Evolutionary conservation across 495 filamentous ascomycete species (phyloP).

Genomic region (Xylaria flabelliformis): DNA sequence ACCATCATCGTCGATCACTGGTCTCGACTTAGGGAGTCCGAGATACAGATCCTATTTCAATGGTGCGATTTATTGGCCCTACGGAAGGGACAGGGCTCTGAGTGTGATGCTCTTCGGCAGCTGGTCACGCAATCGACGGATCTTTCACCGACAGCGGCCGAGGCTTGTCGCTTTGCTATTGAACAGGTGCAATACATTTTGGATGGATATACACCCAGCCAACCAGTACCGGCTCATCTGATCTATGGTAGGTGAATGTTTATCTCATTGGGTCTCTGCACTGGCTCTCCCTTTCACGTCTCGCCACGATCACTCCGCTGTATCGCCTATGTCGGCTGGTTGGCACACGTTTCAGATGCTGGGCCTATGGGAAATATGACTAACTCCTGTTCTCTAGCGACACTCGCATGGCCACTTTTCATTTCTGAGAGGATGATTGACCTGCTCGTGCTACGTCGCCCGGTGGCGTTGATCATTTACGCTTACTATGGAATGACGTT

Average conservation of each 20-base stretch:
- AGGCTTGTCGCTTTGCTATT: slow-evolving; percentile 8
- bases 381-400: slow-evolving; percentile 12
- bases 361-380: background rate
- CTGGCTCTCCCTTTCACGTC: background rate
- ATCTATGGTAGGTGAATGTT: background rate
- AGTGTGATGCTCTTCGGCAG: slow-evolving; percentile 1
- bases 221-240: background rate
- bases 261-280: background rate
- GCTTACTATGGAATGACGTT: slow-evolving; percentile 18
- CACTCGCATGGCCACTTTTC: slow-evolving; percentile 17
- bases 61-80: slow-evolving; percentile 5
- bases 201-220: background rate
- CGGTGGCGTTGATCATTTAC: slow-evolving; percentile 1
- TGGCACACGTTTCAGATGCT: background rate
- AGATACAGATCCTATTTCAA: background rate
- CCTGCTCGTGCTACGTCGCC: slow-evolving; percentile 21
- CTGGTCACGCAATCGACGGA: background rate
- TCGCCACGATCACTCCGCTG: background rate
- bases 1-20: slow-evolving; percentile 17
- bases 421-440: slow-evolving; percentile 16
- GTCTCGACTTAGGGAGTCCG: background rate
- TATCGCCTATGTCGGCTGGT: background rate
- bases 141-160: background rate
- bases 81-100: slow-evolving; percentile 1
- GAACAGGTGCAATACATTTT: slow-evolving; percentile 14